phyloP scores from a whole-genome alignment of 305 asterid genomes.

The Plantago rigida region DNA sequence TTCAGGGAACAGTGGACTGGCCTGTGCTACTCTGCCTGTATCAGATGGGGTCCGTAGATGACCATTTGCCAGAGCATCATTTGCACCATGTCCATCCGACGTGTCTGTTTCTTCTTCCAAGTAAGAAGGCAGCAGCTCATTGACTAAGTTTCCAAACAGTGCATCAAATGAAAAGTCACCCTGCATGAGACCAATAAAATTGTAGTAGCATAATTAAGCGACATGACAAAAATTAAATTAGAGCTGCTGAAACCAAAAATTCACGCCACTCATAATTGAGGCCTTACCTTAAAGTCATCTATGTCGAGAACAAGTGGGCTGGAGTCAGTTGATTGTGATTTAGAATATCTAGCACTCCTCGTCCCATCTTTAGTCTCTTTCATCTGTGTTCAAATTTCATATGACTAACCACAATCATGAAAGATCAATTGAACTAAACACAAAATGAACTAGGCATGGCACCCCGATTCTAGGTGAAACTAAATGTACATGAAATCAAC shows the following conservation, averaged over 20 bases:
- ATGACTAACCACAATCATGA: conserved; percentile 20
- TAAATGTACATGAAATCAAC: too few relatives aligned
- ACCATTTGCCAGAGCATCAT: conserved; percentile 60
- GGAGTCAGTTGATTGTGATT: conserved; percentile 48
- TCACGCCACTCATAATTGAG: conserved; percentile 12
- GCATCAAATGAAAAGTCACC: conserved; percentile 97
- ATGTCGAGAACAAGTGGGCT: conserved; percentile 73
- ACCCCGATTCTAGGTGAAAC: conserved; percentile 3
- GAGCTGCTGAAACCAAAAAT: not conserved
- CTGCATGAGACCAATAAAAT: conserved; percentile 35
- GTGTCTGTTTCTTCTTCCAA: conserved; percentile 65
- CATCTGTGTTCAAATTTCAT: conserved; percentile 46
- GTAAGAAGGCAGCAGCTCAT: conserved; percentile 77
- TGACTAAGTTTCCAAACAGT: conserved; percentile 80
- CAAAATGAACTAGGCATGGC: not conserved
- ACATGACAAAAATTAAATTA: conserved; percentile 17
- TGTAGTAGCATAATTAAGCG: conserved; percentile 25
- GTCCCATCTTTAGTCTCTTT: conserved; percentile 60
- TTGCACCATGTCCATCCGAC: conserved; percentile 54
- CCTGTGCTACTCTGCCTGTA: conserved; percentile 49
- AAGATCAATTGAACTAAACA: conserved; percentile 20
- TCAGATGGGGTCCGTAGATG: conserved; percentile 60
- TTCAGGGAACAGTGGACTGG: conserved; percentile 77
- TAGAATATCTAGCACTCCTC: conserved; percentile 41
- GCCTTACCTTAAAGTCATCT: conserved; percentile 78